Evolutionary conservation across 768 basidiomycete genomes (phyloP), one percentile per base, ranked within the genome.

Genomic region (Tricholomella constricta): DNA sequence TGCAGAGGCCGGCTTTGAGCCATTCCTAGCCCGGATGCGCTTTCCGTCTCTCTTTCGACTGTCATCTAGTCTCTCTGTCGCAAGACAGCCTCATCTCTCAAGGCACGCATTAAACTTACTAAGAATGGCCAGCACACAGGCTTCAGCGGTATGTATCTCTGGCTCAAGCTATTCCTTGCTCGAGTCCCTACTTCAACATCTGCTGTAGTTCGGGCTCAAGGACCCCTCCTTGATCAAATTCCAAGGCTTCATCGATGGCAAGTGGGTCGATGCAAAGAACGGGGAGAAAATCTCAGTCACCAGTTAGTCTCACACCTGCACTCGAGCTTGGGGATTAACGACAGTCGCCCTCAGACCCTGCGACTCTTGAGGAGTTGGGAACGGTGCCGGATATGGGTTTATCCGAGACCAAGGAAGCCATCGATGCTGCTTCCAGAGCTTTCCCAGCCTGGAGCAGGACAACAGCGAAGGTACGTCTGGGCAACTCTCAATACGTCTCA

Each of bases 311-410:
- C 31, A n/a, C 11, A 35, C 15, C 14, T 17, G 27, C 27, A 32
- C 12, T 17, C 8, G 26, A 53, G 38, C 20, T 49, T 36, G 25
- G 4, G 32, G 27, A 20, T 27, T 37, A 25, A 45, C 42, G 40
- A 36, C 45, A n/a, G 10, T 29, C 52, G 1, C 10, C 17, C 37
- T 11, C 52, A 96, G 95, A 98, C 74, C 96, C 96, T 26, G 91
- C 94, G 6, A 96, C 88, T 4, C 81, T 81, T 36, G 83, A 94
- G 58, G 82, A 83, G 53, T 81, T 98, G 40, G 96, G 94, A 12
- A 85, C 82, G 0, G 78, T 95, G 23, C 91, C 94, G 3, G 96
- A 98, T 65, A 91, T 97, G 88, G 89, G 88, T 9, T 65, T 91
- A 38, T 78, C 78, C 23, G 94, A 98, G 70, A 90, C 92, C 9